Evolutionary conservation across 1,284 basidiomycete species (phyloP), one percentile per base, ranked within the genome.

Genomic region (Anthracocystis panici-leucophaei): DNA sequence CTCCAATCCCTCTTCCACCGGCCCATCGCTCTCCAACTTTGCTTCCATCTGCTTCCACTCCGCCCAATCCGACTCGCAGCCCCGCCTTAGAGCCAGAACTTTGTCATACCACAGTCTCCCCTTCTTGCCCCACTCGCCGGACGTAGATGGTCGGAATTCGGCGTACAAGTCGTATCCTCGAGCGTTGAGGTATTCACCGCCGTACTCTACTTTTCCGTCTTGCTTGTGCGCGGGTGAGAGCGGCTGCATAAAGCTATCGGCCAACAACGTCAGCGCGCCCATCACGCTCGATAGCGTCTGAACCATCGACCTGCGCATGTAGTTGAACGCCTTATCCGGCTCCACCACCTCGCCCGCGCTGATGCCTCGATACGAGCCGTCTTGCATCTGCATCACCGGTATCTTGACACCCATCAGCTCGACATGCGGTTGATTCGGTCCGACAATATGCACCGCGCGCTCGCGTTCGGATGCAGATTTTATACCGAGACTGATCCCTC

Each of bases 331-430:
- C 40, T 88, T 86, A 48, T 89, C 88, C 0, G 95, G 95, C 50
- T 89, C 87, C 10, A 91, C 90, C 7, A 93, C 92, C 14, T 88
- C 88, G 16, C 91, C 91, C 48, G 90, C 89, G 16, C 90, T 89
- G 35, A 98, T 90, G 0, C 92, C 96, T 25, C 94, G 90, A 92
- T 95, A 97, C 69, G 87, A 89, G 88, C 65, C 89, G 87, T 79
- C 71, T 76, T 89, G 90, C 40, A 89, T 91, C 80, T 89, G 91
- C 86, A 90, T 93, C 12, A 98, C 90, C 0, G 93, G 92, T 82
- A 95, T 94, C 92, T 91, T 90, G 84, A 92, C 89, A 45, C 93
- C 91, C 90, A 98, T 92, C 45, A 98, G 87, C 72, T 94, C 93
- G 21, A 97, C 92, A 86, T 93, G 97, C 4, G 96, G 95, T 86